Base-by-base conservation (phyloP, 352 stramenopile species). In the Phytophthora aleatoria region DNA sequence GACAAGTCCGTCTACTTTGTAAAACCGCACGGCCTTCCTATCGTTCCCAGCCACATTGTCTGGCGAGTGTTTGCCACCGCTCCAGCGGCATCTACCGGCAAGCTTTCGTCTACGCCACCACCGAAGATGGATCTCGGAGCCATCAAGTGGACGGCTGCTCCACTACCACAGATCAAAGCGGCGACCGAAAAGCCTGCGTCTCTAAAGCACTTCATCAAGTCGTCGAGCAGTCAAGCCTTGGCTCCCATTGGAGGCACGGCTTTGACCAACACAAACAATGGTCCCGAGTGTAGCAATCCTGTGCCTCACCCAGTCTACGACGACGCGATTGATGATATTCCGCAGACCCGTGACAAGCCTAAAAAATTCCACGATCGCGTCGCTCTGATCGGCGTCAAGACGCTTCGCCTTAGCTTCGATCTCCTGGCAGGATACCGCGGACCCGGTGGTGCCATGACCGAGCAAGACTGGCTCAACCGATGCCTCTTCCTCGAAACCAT, bases 401-500 rank as follows among this genome's bases (percentile, higher is more conserved):
- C 57, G 1, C 27, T 81, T 42, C 77, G 81, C 12, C 33, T 27
- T 3, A 63, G 71, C 1, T 90, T 91, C 33, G 76, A 90, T 48
- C 41, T 81, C 31, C 44, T 76, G 0, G 80, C 71, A 2, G 48
- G 78, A 0, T 91, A 89, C 54, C 81, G 78, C 12, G 77, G 75
- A 1, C 67, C 71, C 0, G 72, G 79, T 5, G 73, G 74, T 10
- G 59, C 38, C 31, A 91, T 92, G 83, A 88, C 61, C 3, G 65
- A 78, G 35, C 41, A 63, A 5, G 81, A 89, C 64, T 92, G 81
- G 81, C 68, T 92, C 20, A 62, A 85, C 55, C 80, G 87, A 30
- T 73, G 75, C 35, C 69, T 95, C n/a, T 84, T 94, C 52, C 76
- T 95, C 3, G 85, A 94, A 68, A 89, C 85, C 0, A 63, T 94